Base-by-base conservation (phyloP, 805 yeast genomes). In the Wickerhamomyces canadensis region DNA sequence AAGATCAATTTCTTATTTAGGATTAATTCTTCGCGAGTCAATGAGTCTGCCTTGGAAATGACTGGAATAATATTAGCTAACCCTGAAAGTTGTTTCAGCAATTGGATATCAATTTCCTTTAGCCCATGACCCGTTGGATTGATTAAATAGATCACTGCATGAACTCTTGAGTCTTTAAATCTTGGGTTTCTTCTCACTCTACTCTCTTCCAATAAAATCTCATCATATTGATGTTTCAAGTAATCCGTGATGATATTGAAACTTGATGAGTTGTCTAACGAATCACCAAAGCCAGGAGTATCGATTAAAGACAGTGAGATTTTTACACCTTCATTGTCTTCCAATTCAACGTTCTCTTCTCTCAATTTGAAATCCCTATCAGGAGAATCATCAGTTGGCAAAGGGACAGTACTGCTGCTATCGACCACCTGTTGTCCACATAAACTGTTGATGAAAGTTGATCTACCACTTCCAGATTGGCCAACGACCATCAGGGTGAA, bases 371-470 rank as follows among this genome's bases (percentile, higher is more conserved):
- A 65, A 18, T 72, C 78, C 37, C 75, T 61, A 34, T 68, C 75
- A 1, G 68, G 60, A 7, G 66, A 55, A 4, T 54, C 56, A 46
- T 80, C 86, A 26, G 80, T 78, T 19, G 72, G 70, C 19, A 68
- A 52, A 42, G 71, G 58, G 12, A 73, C 65, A 2, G 87, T 78
- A 22, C 80, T 72, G 2, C 84, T 75, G 1, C 79, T 70, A 29
- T 83, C 86, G 11, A 84, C 91, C 27, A 88, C 88, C 49, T 83
- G 79, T 47, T 88, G 93, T 42, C 84, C 95, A 64, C 96, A 88
- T 37, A 88, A 68, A 26, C 95, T 83, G 65, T 89, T 88, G 58
- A 89, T 85, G 52, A 88, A 82, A 5, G 96, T 88, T n/a, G 95
- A 83, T 58, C 96, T 75, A 14, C 96, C 96, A 32, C 79, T 67